Evolutionary conservation across 176 grass and related monocot genomes (phyloP).

Genomic region (Chrysopogon serrulatus): DNA sequence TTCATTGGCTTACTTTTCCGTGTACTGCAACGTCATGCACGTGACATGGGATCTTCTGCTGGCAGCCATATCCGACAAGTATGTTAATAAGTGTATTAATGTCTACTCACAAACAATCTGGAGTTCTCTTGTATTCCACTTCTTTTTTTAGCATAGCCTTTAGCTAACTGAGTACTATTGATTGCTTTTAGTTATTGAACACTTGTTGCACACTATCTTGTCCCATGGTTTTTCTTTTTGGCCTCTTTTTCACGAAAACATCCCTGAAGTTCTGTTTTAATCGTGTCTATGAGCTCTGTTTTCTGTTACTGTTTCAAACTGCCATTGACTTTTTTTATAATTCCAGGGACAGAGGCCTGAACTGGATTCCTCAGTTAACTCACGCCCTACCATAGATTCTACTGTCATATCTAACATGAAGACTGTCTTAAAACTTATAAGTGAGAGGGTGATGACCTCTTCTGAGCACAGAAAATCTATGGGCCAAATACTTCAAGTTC

Average conservation of each 20-base stretch:
- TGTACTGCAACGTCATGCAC: conserved; percentile 85
- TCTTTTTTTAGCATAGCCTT: not conserved
- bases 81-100: conserved; percentile 12
- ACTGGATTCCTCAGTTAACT: conserved; percentile 75
- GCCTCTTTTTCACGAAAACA: not conserved
- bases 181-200: not conserved
- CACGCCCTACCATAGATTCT: conserved; percentile 60
- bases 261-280: not conserved
- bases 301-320: not conserved
- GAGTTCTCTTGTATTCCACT: not conserved
- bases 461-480: conserved; percentile 79
- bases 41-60: conserved; percentile 87
- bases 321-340: conserved; percentile 18
- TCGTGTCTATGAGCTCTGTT: not conserved
- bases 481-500: conserved; percentile 69
- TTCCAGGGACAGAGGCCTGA: conserved; percentile 87
- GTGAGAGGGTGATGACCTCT: conserved; percentile 83
- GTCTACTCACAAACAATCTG: not conserved
- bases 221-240: not conserved
- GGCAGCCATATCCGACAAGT: conserved; percentile 78
- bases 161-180: not conserved
- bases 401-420: conserved; percentile 87
- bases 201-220: not conserved
- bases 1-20: conserved; percentile 83
- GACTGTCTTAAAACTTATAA: conserved; percentile 75